phyloP scores from a whole-genome alignment of 768 basidiomycete genomes.

The Hericium alpestre region DNA sequence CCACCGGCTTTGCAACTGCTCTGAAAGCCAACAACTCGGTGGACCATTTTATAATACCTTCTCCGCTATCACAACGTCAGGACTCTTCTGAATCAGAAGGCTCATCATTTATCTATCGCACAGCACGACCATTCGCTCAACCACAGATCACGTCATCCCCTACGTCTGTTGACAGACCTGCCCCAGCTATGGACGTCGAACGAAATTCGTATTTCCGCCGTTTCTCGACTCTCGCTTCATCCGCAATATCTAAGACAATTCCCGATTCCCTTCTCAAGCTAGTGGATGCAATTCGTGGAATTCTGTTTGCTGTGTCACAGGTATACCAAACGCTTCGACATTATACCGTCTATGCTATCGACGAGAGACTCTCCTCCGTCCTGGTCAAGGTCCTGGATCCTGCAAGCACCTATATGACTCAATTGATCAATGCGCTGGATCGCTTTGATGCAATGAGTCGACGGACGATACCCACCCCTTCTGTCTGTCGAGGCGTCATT shows the following conservation, averaged over 20 bases:
- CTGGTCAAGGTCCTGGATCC: slow-evolving; percentile 81
- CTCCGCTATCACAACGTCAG: slow-evolving; percentile 32
- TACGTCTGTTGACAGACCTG: slow-evolving; percentile 27
- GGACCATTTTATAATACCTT: slow-evolving; percentile 21
- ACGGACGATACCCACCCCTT: slow-evolving; percentile 54
- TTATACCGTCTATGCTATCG: slow-evolving; percentile 72
- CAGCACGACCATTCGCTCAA: slow-evolving; percentile 18
- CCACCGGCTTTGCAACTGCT: slow-evolving; percentile 3
- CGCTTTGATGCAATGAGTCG: slow-evolving; percentile 79
- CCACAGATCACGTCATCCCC: slow-evolving; percentile 30
- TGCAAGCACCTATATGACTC: slow-evolving; percentile 69
- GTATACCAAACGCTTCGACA: slow-evolving; percentile 83
- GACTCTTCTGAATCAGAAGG: slow-evolving; percentile 35
- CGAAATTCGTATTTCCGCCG: slow-evolving; percentile 91
- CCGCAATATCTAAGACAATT: slow-evolving; percentile 51
- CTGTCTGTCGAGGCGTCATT: slow-evolving; percentile 66
- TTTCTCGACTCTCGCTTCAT: slow-evolving; percentile 65
- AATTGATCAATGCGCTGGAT: slow-evolving; percentile 81
- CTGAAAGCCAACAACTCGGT: slow-evolving; percentile 4
- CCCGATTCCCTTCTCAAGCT: slow-evolving; percentile 60
- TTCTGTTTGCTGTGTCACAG: slow-evolving; percentile 87
- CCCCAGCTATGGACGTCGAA: slow-evolving; percentile 62
- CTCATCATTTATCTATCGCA: slow-evolving; percentile 13
- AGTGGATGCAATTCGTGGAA: slow-evolving; percentile 82
- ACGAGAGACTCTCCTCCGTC: slow-evolving; percentile 72